phyloP scores from a whole-genome alignment of 805 yeast species.

The Lipomyces sp. region DNA sequence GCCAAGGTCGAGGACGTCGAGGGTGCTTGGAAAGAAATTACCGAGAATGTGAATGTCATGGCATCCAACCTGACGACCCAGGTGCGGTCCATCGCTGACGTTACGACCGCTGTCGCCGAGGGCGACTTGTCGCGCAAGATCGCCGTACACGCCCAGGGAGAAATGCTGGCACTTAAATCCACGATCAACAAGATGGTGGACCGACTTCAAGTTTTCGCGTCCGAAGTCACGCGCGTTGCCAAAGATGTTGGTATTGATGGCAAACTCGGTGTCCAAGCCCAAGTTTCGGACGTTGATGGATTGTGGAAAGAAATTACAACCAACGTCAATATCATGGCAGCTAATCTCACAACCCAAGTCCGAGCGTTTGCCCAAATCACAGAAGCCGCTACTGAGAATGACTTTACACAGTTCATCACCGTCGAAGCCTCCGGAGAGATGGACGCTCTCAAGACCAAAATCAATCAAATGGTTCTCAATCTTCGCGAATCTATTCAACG shows the following conservation, averaged over 20 bases:
- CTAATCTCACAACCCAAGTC: conserved; percentile 89
- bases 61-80: conserved; percentile 85
- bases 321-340: conserved; percentile 91
- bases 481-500: conserved; percentile 87
- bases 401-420: conserved; percentile 84
- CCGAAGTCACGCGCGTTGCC: conserved; percentile 88
- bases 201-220: conserved; percentile 82
- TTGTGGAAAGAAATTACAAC: conserved; percentile 91
- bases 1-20: conserved; percentile 79
- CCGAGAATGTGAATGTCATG: conserved; percentile 86
- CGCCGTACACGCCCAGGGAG: conserved; percentile 89
- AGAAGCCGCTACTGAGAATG: conserved; percentile 94
- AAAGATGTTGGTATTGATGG: conserved; percentile 94
- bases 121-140: conserved; percentile 86
- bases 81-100: conserved; percentile 86
- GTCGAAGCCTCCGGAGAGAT: conserved; percentile 93
- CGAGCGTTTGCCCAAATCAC: conserved; percentile 93
- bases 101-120: conserved; percentile 89
- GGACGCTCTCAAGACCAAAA: conserved; percentile 61
- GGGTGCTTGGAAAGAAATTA: conserved; percentile 85
- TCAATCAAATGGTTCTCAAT: conserved; percentile 82
- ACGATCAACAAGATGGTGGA: conserved; percentile 95
- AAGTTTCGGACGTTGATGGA: conserved; percentile 88
- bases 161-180: conserved; percentile 79
- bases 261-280: conserved; percentile 89